These are phyloP conservation scores for Bisporella sp. DNA, from an alignment of 2,329 filamentous ascomycete genomes.

Conservation along the genomic window DNA sequence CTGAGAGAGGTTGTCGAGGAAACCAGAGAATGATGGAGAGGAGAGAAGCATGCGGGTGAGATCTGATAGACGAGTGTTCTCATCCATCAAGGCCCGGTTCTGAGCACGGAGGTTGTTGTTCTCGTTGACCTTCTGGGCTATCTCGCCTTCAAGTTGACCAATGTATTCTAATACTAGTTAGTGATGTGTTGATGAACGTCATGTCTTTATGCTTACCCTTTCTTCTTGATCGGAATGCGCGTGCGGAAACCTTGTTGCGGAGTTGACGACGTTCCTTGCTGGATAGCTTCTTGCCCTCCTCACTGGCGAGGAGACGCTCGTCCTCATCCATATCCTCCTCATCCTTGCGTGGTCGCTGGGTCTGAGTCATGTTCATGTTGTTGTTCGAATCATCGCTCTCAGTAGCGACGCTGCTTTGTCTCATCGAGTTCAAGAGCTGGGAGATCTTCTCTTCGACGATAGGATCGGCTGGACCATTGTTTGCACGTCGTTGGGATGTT, in stretches of 20 bases:
- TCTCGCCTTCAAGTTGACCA: slow-evolving; percentile 82
- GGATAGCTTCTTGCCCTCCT: slow-evolving; percentile 98
- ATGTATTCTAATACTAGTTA: slow-evolving; percentile 83
- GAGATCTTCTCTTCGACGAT: slow-evolving; percentile 89
- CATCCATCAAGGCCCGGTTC: slow-evolving; percentile 75
- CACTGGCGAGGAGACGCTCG: slow-evolving; percentile 85
- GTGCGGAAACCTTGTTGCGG: slow-evolving; percentile 97
- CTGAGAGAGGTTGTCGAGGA: slow-evolving; percentile 63
- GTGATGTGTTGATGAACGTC: slow-evolving; percentile 18
- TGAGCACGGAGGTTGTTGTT: slow-evolving; percentile 71
- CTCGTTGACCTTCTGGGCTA: slow-evolving; percentile 77
- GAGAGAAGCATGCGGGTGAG: slow-evolving; percentile 75
- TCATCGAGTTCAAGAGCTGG: slow-evolving; percentile 87
- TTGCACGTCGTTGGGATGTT: slow-evolving; percentile 24
- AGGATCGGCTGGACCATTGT: slow-evolving; percentile 47
- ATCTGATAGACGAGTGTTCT: slow-evolving; percentile 75
- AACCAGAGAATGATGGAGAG: slow-evolving; percentile 76
- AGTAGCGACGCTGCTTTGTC: slow-evolving; percentile 52
- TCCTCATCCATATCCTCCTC: slow-evolving; percentile 99
- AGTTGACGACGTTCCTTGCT: slow-evolving; percentile 95
- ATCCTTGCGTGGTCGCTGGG: slow-evolving; percentile 77
- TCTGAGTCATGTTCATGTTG: slow-evolving; percentile 48
- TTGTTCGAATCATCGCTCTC: slow-evolving; percentile 43
- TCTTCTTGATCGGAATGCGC: slow-evolving; percentile 93
- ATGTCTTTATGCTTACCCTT: slow-evolving; percentile 63